These are phyloP conservation scores for Pilatotrama ljubarskyi DNA, from an alignment of 768 basidiomycete genomes.

Conservation along the genomic window DNA sequence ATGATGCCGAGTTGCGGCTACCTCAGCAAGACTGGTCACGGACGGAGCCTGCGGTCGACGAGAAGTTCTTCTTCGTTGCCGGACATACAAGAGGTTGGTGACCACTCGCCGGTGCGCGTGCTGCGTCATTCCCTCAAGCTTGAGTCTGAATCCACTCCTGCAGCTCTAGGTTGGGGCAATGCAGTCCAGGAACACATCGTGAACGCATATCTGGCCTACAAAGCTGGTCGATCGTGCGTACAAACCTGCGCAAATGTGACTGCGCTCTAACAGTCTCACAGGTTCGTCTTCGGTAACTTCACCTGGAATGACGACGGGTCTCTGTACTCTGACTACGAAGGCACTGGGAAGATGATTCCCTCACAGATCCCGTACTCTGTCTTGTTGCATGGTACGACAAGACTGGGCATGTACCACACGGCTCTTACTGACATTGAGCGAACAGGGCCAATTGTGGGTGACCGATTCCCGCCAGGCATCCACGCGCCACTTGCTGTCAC, in stretches of 20 bases:
- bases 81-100: constrained; percentile 7
- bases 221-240: constrained; percentile 40
- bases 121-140: too few species aligned
- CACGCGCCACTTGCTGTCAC: constrained; percentile 9
- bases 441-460: constrained; percentile 14
- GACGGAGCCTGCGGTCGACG: background rate
- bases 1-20: background rate
- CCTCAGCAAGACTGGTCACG: constrained; percentile 6
- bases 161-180: constrained; percentile 39
- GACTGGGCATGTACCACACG: background rate
- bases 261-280: too few species aligned
- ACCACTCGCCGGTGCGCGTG: too few species aligned
- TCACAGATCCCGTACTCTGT: constrained; percentile 53
- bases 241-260: too few species aligned
- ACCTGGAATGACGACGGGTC: constrained; percentile 48
- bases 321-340: constrained; percentile 37
- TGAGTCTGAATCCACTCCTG: too few species aligned
- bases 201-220: constrained; percentile 35
- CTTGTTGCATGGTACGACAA: constrained; percentile 45
- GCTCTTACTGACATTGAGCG: background rate
- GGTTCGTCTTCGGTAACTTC: constrained; percentile 56
- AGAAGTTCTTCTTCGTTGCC: constrained; percentile 11
- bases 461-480: background rate
- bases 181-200: constrained; percentile 40
- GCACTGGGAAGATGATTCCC: constrained; percentile 51